phyloP scores from a whole-genome alignment of 2,329 filamentous ascomycete genomes.

The Pseudovirgaria hyperparasitica region DNA sequence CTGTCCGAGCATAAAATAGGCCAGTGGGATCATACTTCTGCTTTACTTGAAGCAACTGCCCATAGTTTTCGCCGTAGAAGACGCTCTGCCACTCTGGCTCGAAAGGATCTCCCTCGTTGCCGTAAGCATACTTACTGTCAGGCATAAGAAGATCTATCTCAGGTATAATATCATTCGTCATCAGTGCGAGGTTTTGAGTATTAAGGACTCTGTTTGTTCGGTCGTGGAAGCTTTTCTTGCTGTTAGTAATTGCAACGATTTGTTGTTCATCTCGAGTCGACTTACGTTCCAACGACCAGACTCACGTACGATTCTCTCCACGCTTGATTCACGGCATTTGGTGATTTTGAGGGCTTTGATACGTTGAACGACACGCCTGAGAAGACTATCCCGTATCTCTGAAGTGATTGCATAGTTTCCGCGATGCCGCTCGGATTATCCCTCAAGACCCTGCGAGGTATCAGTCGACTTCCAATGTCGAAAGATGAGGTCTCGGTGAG shows the following conservation, averaged over 20 bases:
- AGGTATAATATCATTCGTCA: no score
- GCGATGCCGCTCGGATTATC: slow-evolving; percentile 4
- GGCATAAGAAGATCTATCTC: no score
- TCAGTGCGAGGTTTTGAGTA: no score
- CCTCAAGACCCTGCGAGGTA: slow-evolving; percentile 4
- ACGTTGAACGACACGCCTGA: slow-evolving; percentile 4
- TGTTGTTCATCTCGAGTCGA: no score
- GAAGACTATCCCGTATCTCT: not conserved
- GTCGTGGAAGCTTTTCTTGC: no score
- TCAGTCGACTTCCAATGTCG: slow-evolving; percentile 3
- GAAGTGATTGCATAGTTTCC: slow-evolving; percentile 1
- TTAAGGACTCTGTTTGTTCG: no score
- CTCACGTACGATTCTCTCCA: slow-evolving; percentile 3
- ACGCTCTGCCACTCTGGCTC: slow-evolving; percentile 14
- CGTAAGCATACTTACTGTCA: no score
- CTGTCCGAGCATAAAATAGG: slow-evolving; percentile 13
- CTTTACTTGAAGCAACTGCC: slow-evolving; percentile 10
- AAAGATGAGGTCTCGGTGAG: slow-evolving; percentile 4
- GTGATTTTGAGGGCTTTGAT: not conserved
- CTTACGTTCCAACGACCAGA: slow-evolving; percentile 3
- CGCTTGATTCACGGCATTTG: slow-evolving; percentile 2
- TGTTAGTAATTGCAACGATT: no score
- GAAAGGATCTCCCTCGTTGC: slow-evolving; percentile 17
- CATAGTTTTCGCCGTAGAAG: slow-evolving; percentile 13
- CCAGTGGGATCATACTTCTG: slow-evolving; percentile 10